Base-by-base conservation (phyloP, 768 basidiomycete species). In the Mycena metata region DNA sequence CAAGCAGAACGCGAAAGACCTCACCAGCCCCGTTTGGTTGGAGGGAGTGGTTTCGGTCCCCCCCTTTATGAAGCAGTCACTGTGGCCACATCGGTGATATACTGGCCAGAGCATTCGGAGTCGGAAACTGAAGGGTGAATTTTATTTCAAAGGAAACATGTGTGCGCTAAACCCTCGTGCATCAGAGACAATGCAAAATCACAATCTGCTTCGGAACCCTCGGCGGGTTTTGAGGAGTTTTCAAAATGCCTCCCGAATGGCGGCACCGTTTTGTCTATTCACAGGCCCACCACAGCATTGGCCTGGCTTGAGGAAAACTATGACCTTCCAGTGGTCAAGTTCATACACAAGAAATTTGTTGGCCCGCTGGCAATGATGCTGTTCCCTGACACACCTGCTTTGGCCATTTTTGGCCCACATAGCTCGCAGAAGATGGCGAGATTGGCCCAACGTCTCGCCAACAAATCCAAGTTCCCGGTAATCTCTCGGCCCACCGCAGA, bases 31-130 rank as follows among this genome's bases (percentile, higher is more conserved):
- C 39, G 39, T 15, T 4, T 39, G 39, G 39, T 39, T 15, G 11
- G 11, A 39, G 15, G 39, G 15, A 39, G 11, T 15, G 39, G 39
- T 39, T 15, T 39, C 39, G 39, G 39, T 39, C 39, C 39, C 15
- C 39, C 39, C 2, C 39, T 39, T 39, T 39, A 63, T 16, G 62
- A 63, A 23, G 51, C 62, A 9, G 23, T 30, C 36, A 54, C 30
- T 46, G 62, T 63, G n/a, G 62, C 62, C 21, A 17, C 62, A 17
- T 46, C 43, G 2, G 45, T 63, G 15, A 63, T 63, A 45, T 63
- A 63, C 12, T 63, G 62, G 62, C 62, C 62, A n/a, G 62, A 52
- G 41, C 12, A 35, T 26, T 12, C 36, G 23, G 21, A 23, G 10
- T 6, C 8, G 41, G 55, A 21, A 42, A 13, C 12, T n/a, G 39